phyloP scores from a whole-genome alignment of 495 filamentous ascomycete genomes.

The Aspergillus haitiensis region DNA sequence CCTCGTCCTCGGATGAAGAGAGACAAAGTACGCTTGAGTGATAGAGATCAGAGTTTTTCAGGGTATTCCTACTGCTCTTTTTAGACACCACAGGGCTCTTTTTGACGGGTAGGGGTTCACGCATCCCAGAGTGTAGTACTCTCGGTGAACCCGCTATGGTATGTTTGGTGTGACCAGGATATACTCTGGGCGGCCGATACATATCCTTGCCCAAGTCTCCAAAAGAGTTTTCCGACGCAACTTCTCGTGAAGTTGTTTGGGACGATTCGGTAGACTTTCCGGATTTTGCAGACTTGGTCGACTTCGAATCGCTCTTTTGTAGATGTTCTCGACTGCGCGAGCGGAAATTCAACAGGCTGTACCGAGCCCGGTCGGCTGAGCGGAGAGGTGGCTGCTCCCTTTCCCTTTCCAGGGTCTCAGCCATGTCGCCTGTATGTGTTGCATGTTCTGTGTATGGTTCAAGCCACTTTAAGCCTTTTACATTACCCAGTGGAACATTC shows the following conservation, averaged over 20 bases:
- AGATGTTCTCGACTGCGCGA: constrained; percentile 31
- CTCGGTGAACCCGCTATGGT: constrained; percentile 3
- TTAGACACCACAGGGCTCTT: constrained; percentile 33
- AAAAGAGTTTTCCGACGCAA: constrained; percentile 26
- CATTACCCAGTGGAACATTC: constrained; percentile 22
- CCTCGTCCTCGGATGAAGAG: constrained; percentile 59
- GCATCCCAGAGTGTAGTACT: constrained; percentile 19
- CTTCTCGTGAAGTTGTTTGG: constrained; percentile 18
- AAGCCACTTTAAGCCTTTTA: constrained; percentile 27
- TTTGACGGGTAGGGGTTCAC: constrained; percentile 4
- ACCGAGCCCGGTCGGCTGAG: constrained; percentile 6
- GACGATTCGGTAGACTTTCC: constrained; percentile 13
- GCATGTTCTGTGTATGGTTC: constrained; percentile 36
- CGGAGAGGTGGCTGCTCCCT: constrained; percentile 24
- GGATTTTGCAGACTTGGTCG: constrained; percentile 16
- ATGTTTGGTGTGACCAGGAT: constrained; percentile 1
- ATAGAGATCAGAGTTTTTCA: constrained; percentile 49
- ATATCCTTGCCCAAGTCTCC: constrained; percentile 26
- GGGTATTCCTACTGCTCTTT: constrained; percentile 45
- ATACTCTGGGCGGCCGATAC: constrained; percentile 25
- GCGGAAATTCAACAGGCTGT: constrained; percentile 16
- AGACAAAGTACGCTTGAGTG: constrained; percentile 56
- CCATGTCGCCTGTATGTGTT: constrained; percentile 42
- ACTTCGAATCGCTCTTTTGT: constrained; percentile 23
- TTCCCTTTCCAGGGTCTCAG: constrained; percentile 38